Base-by-base conservation (phyloP, 805 yeast species). In the Lachancea quebecensis region DNA sequence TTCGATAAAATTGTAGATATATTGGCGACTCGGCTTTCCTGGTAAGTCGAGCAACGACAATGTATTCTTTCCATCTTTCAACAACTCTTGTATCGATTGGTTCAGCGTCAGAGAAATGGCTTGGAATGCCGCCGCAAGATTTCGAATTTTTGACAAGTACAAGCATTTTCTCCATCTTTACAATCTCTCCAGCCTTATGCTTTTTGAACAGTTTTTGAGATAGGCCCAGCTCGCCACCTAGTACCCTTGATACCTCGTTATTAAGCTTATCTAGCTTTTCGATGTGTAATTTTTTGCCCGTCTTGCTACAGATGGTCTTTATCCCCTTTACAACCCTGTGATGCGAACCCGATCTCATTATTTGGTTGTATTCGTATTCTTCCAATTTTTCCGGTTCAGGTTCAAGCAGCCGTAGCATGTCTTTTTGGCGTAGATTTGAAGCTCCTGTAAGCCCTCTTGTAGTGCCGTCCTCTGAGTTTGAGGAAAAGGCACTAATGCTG, bases 51-150 rank as follows among this genome's bases (percentile, higher is more conserved):
- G 83, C 81, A 1, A 85, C 87, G 2, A 85, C 82, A 25, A 79
- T 67, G 57, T 80, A 86, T 58, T 90, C 96, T 49, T 74, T 78
- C 93, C 96, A 88, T 39, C 88, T 66, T 46, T 85, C 90, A 9
- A 71, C 49, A 1, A 85, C 72, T 42, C 82, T 65, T 0, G 85
- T 70, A 35, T 77, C 78, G 21, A 71, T 68, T 1, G 72, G 66
- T 46, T 77, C 80, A 9, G 64, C 58, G 48, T 81, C 87, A 11
- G 73, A 69, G 47, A 74, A 72, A 10, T 62, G 51, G 1, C 56
- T 49, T 4, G 69, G 61, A 10, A 71, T 57, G 29, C 55, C 57
- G 10, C 50, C 58, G 27, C 51, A 52, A 5, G 58, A 55, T 5
- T 52, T 36, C 1, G 70, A 56, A 7, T 56, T 47, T 55, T 79